phyloP scores from a whole-genome alignment of 148 eudicot species.

The Persicaria tinctoria region DNA sequence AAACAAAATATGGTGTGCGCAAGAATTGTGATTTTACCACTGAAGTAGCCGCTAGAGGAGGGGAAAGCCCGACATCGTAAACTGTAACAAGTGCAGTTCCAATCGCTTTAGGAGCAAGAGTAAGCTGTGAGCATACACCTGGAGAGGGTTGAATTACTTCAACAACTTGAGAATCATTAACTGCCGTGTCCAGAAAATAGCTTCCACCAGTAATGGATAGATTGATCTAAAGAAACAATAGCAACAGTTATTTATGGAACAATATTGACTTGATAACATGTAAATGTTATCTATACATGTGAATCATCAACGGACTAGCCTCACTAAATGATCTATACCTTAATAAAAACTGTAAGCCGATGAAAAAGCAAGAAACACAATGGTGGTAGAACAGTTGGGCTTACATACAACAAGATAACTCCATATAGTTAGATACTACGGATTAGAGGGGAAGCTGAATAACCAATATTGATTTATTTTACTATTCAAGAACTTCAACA shows the following conservation, averaged over 20 bases:
- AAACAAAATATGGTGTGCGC: not conserved
- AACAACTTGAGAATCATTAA: constrained; percentile 61
- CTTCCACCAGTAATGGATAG: constrained; percentile 85
- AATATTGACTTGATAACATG: constrained; percentile 1
- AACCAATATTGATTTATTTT: not conserved
- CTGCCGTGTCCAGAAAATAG: constrained; percentile 52
- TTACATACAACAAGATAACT: not conserved
- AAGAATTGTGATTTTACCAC: constrained; percentile 31
- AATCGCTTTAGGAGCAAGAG: constrained; percentile 57
- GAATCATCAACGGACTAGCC: not conserved
- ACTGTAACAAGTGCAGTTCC: constrained; percentile 65
- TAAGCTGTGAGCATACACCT: constrained; percentile 46
- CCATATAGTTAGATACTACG: not conserved
- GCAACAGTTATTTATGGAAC: constrained; percentile 10
- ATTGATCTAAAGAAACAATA: constrained; percentile 34
- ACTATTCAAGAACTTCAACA: not conserved
- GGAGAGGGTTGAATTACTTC: constrained; percentile 51
- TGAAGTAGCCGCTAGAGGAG: constrained; percentile 58
- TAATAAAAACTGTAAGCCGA: not conserved
- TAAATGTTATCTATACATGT: not conserved
- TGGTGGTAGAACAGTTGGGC: not conserved
- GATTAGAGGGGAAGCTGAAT: not conserved
- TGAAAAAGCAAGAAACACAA: constrained; percentile 1
- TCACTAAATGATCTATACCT: not conserved
- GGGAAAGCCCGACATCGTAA: constrained; percentile 72